Base-by-base conservation (phyloP, 257 asterid species). In the Marsdenia floribunda region DNA sequence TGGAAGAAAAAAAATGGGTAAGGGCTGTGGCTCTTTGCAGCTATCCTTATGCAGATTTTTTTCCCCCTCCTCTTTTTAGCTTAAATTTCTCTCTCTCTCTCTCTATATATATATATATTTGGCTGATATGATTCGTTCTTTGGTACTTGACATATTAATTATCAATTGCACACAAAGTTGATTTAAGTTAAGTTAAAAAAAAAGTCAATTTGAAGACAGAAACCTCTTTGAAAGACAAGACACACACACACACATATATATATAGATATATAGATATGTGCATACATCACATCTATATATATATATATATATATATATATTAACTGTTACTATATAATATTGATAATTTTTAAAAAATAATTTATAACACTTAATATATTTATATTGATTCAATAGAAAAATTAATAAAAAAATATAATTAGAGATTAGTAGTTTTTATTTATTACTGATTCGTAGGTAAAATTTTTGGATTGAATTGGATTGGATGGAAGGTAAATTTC, bases 211-310 rank as follows among this genome's bases (percentile, higher is more conserved):
- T 71, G 78, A 35, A 57, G 82, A 72, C 89, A 79, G 76, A 52
- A 77, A 71, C 58, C 69, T 77, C 69, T 76, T 73, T 68, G 76
- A 79, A 75, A 81, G 81, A 84, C 78, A 80, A 79, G 82, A 82
- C 82, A 82, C 33, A 29, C 33, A 29, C 33, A 29, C 33, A 29
- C 33, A 29, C 33, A 29, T 29, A 29, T 29, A 29, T 29, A 29
- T 38, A 38, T 38, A 38, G 1, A 38, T 38, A 5, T 38, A n/a
- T n/a, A n/a, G n/a, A n/a, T n/a, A n/a, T n/a, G n/a, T n/a, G n/a
- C n/a, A n/a, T n/a, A n/a, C n/a, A n/a, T n/a, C n/a, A n/a, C n/a
- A n/a, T n/a, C n/a, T n/a, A n/a, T n/a, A n/a, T n/a, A n/a, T n/a
- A n/a, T n/a, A n/a, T n/a, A n/a, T 29, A 29, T 29, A 29, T 29